Percentiles rank a stretch among this genome's conserved stretches.
These are phyloP conservation scores for Geotrichum histeridarum DNA, from an alignment of 1,139 yeast species.

Conservation along the genomic window DNA sequence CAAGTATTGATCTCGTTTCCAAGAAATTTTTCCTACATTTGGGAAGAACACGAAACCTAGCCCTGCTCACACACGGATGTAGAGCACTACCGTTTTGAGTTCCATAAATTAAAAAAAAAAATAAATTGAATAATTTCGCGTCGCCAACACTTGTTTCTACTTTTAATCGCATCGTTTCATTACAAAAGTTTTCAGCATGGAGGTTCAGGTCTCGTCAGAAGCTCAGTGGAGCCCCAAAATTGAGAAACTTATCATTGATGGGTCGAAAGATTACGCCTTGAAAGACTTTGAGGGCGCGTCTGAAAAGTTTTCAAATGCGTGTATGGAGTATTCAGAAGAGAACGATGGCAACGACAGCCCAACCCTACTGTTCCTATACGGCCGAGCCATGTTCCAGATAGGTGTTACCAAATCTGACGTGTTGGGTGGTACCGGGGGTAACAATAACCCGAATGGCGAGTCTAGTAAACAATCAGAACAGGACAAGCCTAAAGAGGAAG, in stretches of 20 bases:
- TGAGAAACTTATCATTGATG: slow-evolving; percentile 49
- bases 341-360: slow-evolving; percentile 61
- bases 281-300: slow-evolving; percentile 66
- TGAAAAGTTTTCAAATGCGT: slow-evolving; percentile 69
- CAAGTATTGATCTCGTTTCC: neutral
- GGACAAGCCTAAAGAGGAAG: neutral
- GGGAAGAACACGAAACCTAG: slow-evolving; percentile 2
- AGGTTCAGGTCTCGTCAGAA: neutral
- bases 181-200: neutral
- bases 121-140: neutral
- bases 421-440: slow-evolving; percentile 47
- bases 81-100: neutral
- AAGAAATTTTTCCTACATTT: neutral
- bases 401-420: slow-evolving; percentile 75
- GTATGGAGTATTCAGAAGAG: slow-evolving; percentile 50
- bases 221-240: slow-evolving; percentile 33
- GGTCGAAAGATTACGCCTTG: slow-evolving; percentile 56
- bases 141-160: neutral
- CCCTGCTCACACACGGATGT: neutral
- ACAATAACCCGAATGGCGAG: slow-evolving; percentile 3
- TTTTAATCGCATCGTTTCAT: neutral
- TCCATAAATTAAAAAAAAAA: neutral
- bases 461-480: slow-evolving; percentile 42
- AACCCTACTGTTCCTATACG: slow-evolving; percentile 68
- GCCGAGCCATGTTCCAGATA: slow-evolving; percentile 70